A percentile compares a stretch with the other conserved stretches of the same genome.
These are phyloP conservation scores for Hymenoscyphus repandus DNA, from an alignment of 2,329 filamentous ascomycete genomes.

Conservation along the genomic window DNA sequence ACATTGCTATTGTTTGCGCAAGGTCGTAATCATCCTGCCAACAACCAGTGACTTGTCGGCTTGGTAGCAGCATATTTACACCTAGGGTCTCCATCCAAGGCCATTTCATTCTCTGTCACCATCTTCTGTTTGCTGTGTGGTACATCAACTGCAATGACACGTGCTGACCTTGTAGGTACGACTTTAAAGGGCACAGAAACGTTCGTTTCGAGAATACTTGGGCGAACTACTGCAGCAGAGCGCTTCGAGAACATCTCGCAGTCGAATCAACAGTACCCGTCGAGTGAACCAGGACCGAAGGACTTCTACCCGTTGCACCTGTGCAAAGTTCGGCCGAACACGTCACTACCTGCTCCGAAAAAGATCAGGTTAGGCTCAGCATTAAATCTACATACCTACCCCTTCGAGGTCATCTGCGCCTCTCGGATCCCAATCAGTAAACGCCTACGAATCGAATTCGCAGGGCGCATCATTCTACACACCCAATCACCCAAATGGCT, in stretches of 20 bases:
- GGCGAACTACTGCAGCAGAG: conserved; percentile 30
- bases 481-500: conserved; percentile 26
- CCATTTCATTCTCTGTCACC: conserved; percentile 25
- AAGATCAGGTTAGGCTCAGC: conserved; percentile 23
- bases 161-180: conserved; percentile 32
- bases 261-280: conserved; percentile 20
- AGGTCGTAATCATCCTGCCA: not conserved
- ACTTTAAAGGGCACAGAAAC: conserved; percentile 28
- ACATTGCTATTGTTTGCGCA: conserved; percentile 26
- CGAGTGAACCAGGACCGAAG: conserved; percentile 19
- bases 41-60: not conserved
- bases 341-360: conserved; percentile 27
- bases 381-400: conserved; percentile 29
- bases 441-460: conserved; percentile 27
- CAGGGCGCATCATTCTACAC: conserved; percentile 21
- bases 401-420: conserved; percentile 31
- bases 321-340: conserved; percentile 30
- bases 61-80: not conserved
- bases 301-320: conserved; percentile 26
- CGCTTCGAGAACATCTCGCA: conserved; percentile 27
- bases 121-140: conserved; percentile 22
- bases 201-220: conserved; percentile 26
- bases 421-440: conserved; percentile 16
- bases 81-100: not conserved
- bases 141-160: conserved; percentile 31